A percentile compares a stretch with the other conserved stretches of the same genome.
phyloP scores from a whole-genome alignment of 2,329 filamentous ascomycete genomes.

The Cordyceps tenuipes region DNA sequence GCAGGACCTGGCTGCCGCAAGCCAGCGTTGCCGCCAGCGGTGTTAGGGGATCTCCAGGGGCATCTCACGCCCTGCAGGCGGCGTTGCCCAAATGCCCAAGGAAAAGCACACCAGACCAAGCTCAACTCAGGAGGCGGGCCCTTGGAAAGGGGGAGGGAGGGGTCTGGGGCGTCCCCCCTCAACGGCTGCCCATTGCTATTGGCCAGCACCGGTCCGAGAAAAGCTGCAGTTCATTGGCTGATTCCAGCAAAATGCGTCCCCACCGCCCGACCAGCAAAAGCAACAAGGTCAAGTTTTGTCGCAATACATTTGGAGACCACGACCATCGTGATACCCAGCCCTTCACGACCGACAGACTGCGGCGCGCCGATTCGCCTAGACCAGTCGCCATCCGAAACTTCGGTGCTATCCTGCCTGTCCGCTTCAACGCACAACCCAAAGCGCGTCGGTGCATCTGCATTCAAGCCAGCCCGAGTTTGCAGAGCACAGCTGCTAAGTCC shows the following conservation, averaged over 20 bases:
- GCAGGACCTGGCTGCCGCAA: neutral
- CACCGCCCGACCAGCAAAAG: constrained; percentile 6
- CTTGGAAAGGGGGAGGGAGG: constrained; percentile 9
- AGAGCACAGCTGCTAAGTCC: neutral
- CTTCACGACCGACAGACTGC: neutral
- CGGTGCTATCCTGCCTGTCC: neutral
- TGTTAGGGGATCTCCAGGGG: neutral
- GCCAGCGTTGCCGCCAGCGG: neutral
- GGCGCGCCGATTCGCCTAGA: constrained; percentile 1
- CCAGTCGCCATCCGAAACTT: neutral
- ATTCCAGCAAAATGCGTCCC: neutral
- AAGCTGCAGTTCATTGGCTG: constrained; percentile 8
- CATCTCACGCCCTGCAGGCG: neutral
- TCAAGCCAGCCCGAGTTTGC: neutral
- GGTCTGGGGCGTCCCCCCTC: neutral
- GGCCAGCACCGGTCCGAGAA: constrained; percentile 9
- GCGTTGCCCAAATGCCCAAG: neutral
- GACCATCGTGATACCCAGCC: neutral
- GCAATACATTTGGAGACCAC: constrained; percentile 2
- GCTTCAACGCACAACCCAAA: neutral
- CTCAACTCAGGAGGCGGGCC: constrained; percentile 10
- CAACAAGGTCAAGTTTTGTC: constrained; percentile 9
- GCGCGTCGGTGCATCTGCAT: neutral
- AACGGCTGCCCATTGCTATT: constrained; percentile 4
- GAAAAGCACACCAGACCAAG: neutral